These are phyloP conservation scores for Fusarium torreyae DNA, from an alignment of 2,329 filamentous ascomycete genomes.

Conservation along the genomic window DNA sequence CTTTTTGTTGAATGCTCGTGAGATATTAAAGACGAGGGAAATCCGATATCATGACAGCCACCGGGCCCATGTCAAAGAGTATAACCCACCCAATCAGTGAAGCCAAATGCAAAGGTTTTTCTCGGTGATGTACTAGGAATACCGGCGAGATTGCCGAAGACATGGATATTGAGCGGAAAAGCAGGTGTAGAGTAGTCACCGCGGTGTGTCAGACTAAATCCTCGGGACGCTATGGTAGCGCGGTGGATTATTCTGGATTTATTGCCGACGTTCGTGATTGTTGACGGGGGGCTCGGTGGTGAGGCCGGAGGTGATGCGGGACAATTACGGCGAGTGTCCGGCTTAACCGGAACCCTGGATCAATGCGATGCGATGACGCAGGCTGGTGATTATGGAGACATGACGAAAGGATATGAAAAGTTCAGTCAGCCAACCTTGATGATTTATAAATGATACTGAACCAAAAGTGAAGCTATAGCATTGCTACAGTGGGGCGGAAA, in stretches of 20 bases:
- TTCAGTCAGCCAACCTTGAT: constrained; percentile 35
- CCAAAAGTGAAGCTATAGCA: constrained; percentile 18
- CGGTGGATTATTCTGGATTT: constrained; percentile 8
- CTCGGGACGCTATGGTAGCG: constrained; percentile 15
- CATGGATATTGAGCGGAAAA: constrained; percentile 4
- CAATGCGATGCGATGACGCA: constrained; percentile 19
- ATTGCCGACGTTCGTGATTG: not conserved
- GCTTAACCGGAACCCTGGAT: constrained; percentile 27
- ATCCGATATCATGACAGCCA: not conserved
- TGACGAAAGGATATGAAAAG: constrained; percentile 35
- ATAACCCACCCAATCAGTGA: not conserved
- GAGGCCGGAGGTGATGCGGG: constrained; percentile 26
- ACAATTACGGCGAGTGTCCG: constrained; percentile 29
- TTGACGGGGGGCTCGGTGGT: constrained; percentile 11
- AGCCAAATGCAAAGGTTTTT: not conserved
- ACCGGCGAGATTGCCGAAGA: constrained; percentile 19
- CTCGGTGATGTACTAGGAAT: not conserved
- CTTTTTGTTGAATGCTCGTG: not conserved
- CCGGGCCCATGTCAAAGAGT: not conserved
- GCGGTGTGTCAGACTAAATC: constrained; percentile 22
- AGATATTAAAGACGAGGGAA: not conserved
- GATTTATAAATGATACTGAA: constrained; percentile 35
- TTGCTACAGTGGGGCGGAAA: too few relatives aligned
- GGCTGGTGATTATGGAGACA: constrained; percentile 41
- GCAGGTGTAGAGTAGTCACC: not conserved